Percentiles rank a stretch among this genome's conserved stretches.
phyloP scores from a whole-genome alignment of 176 grass and related monocot genomes.

The Alopecurus myosuroides region DNA sequence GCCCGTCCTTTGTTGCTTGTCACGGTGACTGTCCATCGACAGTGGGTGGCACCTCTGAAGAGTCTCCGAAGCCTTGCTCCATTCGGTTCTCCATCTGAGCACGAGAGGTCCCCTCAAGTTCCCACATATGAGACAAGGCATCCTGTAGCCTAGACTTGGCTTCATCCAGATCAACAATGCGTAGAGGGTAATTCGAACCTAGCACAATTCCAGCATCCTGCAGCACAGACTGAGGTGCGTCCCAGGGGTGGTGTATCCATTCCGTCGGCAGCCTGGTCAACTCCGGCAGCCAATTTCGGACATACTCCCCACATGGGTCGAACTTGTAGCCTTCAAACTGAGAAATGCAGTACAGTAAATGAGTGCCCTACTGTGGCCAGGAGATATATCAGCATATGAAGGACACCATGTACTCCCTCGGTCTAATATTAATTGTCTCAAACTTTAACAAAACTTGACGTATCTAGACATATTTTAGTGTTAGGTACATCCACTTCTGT shows the following conservation, averaged over 20 bases:
- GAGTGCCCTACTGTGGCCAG: too few species aligned
- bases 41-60: constrained; percentile 63
- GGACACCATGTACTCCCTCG: too few species aligned
- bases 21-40: too few species aligned
- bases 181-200: constrained; percentile 91
- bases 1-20: too few species aligned
- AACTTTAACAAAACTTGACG: too few species aligned
- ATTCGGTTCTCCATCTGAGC: constrained; percentile 85
- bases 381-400: too few species aligned
- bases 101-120: constrained; percentile 71
- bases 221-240: constrained; percentile 77
- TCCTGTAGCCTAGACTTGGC: constrained; percentile 78
- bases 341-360: constrained; percentile 8
- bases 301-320: constrained; percentile 84
- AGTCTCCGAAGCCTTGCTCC: constrained; percentile 93
- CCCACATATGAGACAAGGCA: constrained; percentile 84
- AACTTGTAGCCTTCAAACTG: constrained; percentile 98
- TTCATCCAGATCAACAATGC: constrained; percentile 66
- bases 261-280: constrained; percentile 81
- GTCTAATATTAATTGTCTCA: too few species aligned
- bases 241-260: constrained; percentile 99
- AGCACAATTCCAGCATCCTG: constrained; percentile 92
- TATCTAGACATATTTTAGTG: too few species aligned
- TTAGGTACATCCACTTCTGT: too few species aligned
- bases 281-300: constrained; percentile 91